phyloP scores from a whole-genome alignment of 2,329 filamentous ascomycete genomes.

The Aquanectria penicillioides region DNA sequence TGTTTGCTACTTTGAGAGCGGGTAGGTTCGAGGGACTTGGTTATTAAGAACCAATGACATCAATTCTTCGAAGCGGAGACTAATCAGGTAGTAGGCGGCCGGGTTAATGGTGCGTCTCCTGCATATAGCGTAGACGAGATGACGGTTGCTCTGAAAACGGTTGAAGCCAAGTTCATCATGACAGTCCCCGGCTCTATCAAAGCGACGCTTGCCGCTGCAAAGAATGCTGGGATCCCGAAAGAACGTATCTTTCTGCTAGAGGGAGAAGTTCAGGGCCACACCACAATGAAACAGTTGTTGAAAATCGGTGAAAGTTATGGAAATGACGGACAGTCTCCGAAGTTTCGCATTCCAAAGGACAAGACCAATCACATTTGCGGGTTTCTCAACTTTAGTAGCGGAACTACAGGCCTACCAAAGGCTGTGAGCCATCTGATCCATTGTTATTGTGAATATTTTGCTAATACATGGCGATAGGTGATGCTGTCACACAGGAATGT shows the following conservation, averaged over 20 bases:
- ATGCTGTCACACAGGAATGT: constrained; percentile 37
- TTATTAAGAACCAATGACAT: too few relatives aligned
- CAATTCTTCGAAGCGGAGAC: neutral
- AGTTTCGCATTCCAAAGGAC: neutral
- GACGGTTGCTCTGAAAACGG: constrained; percentile 5
- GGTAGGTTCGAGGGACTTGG: neutral
- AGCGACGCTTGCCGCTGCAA: neutral
- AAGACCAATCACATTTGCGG: constrained; percentile 25
- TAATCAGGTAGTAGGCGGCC: neutral
- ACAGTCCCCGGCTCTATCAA: neutral
- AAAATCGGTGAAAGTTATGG: neutral
- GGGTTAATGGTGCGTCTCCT: constrained; percentile 14
- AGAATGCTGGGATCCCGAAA: constrained; percentile 6
- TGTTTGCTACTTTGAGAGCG: constrained; percentile 17
- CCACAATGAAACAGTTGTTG: constrained; percentile 1
- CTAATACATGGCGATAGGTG: neutral
- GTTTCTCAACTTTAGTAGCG: constrained; percentile 35
- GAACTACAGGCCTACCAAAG: constrained; percentile 37
- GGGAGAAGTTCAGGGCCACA: neutral
- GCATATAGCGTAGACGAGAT: constrained; percentile 23
- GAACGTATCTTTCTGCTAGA: constrained; percentile 3
- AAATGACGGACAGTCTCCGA: neutral
- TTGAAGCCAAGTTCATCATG: constrained; percentile 18
- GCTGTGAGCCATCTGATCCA: constrained; percentile 28
- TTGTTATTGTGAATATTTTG: too few relatives aligned